A percentile compares a stretch with the other conserved stretches of the same genome.
Conservation (phyloP, 1,284 basidiomycete genomes). For the Rhizoctonia solani region DNA sequence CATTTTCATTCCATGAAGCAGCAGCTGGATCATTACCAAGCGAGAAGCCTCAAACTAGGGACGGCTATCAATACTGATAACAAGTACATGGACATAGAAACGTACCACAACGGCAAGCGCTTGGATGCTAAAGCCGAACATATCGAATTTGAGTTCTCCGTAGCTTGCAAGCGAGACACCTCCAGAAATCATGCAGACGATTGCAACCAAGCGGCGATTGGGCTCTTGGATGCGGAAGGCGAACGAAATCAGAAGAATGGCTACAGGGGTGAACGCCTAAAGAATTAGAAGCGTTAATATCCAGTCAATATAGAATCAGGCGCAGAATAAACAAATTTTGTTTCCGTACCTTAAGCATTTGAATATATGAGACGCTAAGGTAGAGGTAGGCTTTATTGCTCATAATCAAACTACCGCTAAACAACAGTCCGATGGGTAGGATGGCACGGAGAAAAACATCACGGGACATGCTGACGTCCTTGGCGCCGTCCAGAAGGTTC, state of each 20-base stretch:
- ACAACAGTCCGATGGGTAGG: constrained; percentile 90
- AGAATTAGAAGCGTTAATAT: constrained; percentile 17
- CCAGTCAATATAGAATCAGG: constrained; percentile 16
- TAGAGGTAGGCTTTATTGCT: constrained; percentile 95
- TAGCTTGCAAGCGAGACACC: constrained; percentile 89
- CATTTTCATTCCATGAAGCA: constrained; percentile 96
- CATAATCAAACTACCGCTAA: constrained; percentile 89
- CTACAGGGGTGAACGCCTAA: constrained; percentile 94
- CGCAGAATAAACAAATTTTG: constrained; percentile 31
- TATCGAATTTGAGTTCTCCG: constrained; percentile 84
- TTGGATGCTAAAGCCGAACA: constrained; percentile 85
- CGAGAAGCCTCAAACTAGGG: constrained; percentile 82
- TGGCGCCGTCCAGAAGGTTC: constrained; percentile 82
- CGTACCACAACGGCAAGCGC: constrained; percentile 76
- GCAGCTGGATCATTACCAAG: constrained; percentile 94
- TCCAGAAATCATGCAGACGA: constrained; percentile 89
- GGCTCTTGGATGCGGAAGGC: constrained; percentile 88
- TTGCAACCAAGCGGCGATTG: constrained; percentile 75
- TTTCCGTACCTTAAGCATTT: constrained; percentile 87
- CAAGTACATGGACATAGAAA: constrained; percentile 38
- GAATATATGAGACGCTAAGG: constrained; percentile 90
- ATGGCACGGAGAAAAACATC: constrained; percentile 86
- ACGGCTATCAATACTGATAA: constrained; percentile 39
- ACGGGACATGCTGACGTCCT: constrained; percentile 84
- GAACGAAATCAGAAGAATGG: constrained; percentile 94